A percentile compares a stretch with the other conserved stretches of the same genome.
Conservation (phyloP, 306 rosid species). For the Myrica gale region DNA sequence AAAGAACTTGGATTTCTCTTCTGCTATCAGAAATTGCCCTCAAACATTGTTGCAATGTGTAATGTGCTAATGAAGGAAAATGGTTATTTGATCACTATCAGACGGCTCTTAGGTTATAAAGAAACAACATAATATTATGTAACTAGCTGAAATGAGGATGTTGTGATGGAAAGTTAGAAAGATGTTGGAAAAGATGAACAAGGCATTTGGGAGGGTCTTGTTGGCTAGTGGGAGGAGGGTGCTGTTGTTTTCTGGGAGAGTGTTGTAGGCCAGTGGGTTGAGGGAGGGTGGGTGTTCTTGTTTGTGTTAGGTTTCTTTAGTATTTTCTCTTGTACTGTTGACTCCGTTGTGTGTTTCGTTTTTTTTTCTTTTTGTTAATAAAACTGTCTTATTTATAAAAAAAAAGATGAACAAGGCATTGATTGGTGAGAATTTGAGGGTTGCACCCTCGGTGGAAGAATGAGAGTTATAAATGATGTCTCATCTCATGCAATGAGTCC, state of each 20-base stretch:
- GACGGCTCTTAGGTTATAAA: neutral
- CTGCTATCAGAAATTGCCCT: neutral
- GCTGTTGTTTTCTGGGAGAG: too few species aligned
- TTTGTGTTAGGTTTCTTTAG: too few species aligned
- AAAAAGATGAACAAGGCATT: too few species aligned
- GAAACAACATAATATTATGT: neutral
- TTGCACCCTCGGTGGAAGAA: neutral
- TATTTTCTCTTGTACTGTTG: too few species aligned
- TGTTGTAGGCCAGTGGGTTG: too few species aligned
- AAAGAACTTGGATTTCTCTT: neutral
- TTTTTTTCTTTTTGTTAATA: too few species aligned
- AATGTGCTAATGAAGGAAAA: neutral
- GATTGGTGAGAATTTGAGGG: neutral
- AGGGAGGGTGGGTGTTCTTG: too few species aligned
- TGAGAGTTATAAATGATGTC: neutral
- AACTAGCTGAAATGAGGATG: neutral
- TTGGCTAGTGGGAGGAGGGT: too few species aligned
- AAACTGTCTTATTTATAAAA: too few species aligned
- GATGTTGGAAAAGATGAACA: neutral
- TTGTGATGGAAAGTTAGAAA: neutral
- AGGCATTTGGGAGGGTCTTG: too few species aligned
- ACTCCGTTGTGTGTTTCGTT: too few species aligned
- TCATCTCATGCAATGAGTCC: neutral
- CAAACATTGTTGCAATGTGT: neutral
- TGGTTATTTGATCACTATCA: neutral